These are phyloP conservation scores for Eucalyptus albens DNA, from an alignment of 345 rosid species.

Conservation along the genomic window DNA sequence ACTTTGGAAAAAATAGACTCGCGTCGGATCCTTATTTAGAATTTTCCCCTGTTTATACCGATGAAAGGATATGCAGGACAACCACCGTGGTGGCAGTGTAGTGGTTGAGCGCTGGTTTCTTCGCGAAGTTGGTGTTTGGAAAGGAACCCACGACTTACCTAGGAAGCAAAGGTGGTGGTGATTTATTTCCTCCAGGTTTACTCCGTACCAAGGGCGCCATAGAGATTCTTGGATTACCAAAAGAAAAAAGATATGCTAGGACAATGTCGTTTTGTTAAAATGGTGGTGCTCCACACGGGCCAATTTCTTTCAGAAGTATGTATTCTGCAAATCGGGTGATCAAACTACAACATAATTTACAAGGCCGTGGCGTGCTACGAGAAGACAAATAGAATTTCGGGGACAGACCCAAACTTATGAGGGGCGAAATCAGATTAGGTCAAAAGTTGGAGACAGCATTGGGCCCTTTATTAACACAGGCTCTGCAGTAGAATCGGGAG, in stretches of 20 bases:
- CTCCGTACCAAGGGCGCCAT: too few species aligned
- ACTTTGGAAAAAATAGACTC: too few species aligned
- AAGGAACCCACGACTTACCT: too few species aligned
- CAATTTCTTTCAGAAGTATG: background rate
- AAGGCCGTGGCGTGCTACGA: background rate
- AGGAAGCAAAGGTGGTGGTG: too few species aligned
- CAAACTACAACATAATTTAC: background rate
- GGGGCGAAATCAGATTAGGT: background rate
- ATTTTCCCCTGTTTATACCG: background rate
- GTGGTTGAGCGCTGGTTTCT: too few species aligned
- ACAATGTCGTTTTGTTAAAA: background rate
- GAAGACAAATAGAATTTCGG: background rate
- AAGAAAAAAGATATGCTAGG: background rate
- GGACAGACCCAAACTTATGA: background rate
- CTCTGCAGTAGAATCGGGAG: background rate
- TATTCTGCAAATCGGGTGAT: background rate
- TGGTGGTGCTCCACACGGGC: background rate
- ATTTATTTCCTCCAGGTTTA: too few species aligned
- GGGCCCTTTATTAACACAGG: background rate
- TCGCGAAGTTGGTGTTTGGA: too few species aligned
- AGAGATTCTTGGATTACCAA: rapidly evolving
- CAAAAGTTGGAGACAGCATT: background rate
- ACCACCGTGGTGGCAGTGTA: too few species aligned
- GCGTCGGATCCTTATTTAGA: rapidly evolving
- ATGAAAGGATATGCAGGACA: background rate